phyloP scores from a whole-genome alignment of 2,329 filamentous ascomycete species.

The Beauveria scarabaeidicola region DNA sequence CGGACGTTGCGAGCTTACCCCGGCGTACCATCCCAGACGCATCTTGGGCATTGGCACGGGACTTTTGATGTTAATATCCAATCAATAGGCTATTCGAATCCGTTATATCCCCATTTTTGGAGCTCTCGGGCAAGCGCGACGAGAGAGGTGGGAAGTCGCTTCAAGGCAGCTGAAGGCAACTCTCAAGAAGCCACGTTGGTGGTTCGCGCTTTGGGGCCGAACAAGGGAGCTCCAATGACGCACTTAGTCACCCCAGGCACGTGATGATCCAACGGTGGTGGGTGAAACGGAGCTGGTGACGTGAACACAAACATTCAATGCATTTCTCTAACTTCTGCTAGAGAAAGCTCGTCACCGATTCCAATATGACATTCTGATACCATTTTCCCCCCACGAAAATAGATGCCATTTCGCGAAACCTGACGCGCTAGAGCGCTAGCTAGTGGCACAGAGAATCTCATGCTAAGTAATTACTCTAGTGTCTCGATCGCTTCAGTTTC shows the following conservation, averaged over 20 bases:
- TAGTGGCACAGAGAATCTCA: too few species aligned
- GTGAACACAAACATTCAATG: neutral
- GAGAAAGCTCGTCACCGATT: neutral
- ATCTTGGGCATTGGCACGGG: constrained; percentile 33
- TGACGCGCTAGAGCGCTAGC: neutral
- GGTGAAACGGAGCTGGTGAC: neutral
- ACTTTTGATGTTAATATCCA: constrained; percentile 10
- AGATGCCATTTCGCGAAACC: neutral
- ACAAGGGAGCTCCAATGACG: constrained; percentile 6
- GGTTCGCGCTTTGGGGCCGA: neutral
- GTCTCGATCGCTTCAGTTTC: neutral
- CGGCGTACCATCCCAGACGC: constrained; percentile 53
- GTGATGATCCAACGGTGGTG: neutral
- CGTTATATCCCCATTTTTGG: constrained; percentile 8
- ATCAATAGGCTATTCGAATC: neutral
- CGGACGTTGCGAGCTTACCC: constrained; percentile 35
- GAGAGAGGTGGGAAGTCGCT: neutral
- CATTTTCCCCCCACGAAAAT: neutral
- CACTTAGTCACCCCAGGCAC: constrained; percentile 9
- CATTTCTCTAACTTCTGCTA: neutral
- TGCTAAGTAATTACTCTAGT: neutral
- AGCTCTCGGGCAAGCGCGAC: neutral
- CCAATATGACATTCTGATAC: neutral
- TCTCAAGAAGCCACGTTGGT: constrained; percentile 10
- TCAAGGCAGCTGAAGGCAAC: neutral